phyloP scores from a whole-genome alignment of 1,284 basidiomycete genomes.

The Apiotrichum laibachii region DNA sequence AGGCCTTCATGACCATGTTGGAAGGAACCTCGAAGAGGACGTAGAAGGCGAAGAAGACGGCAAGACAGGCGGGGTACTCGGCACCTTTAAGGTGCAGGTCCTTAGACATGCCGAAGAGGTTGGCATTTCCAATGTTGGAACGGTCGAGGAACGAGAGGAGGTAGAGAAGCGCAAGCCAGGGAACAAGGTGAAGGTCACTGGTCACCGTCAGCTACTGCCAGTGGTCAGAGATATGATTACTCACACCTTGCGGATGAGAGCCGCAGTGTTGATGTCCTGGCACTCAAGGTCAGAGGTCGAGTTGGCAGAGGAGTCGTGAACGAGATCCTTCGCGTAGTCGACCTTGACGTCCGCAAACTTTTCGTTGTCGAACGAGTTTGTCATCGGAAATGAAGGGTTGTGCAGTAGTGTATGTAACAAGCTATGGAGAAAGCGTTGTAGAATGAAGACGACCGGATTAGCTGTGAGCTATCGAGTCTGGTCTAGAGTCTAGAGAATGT shows the following conservation, averaged over 20 bases:
- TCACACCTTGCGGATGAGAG: slow-evolving; percentile 17
- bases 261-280: slow-evolving; percentile 15
- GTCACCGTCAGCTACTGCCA: not conserved
- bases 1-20: slow-evolving; percentile 58
- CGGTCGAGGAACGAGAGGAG: slow-evolving; percentile 68
- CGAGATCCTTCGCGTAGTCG: slow-evolving; percentile 3
- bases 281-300: slow-evolving; percentile 1
- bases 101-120: slow-evolving; percentile 33
- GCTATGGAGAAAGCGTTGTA: not conserved
- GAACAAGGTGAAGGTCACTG: slow-evolving; percentile 33
- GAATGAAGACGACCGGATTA: slow-evolving; percentile 2
- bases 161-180: slow-evolving; percentile 59
- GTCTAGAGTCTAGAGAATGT: slow-evolving; percentile 10
- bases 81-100: slow-evolving; percentile 28
- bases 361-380: slow-evolving; percentile 1
- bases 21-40: slow-evolving; percentile 56
- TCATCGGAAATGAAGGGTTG: not conserved
- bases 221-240: not conserved
- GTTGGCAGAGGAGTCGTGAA: not conserved
- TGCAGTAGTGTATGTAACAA: not conserved
- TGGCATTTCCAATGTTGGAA: slow-evolving; percentile 64
- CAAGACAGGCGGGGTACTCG: slow-evolving; percentile 37
- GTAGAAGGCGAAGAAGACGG: slow-evolving; percentile 48
- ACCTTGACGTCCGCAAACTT: slow-evolving; percentile 4
- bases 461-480: slow-evolving; percentile 1